These are phyloP conservation scores for Suillus ampliporus DNA, from an alignment of 768 basidiomycete species.

Conservation along the genomic window DNA sequence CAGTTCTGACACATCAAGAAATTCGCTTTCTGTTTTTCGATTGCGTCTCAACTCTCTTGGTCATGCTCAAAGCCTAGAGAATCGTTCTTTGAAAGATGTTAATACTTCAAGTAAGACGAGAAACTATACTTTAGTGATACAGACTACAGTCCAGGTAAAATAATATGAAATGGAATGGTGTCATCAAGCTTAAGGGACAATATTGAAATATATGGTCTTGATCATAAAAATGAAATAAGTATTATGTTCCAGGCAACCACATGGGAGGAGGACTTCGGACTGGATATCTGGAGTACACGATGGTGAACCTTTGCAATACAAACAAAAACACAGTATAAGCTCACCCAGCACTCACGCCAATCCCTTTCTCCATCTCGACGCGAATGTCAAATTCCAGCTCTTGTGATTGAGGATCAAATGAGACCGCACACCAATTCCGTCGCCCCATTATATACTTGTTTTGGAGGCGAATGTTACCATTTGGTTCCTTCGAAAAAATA, in stretches of 20 bases:
- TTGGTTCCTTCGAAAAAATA: constrained; percentile 76
- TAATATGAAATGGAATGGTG: not conserved
- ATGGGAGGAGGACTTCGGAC: constrained; percentile 50
- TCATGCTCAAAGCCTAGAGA: too few species aligned
- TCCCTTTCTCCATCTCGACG: constrained; percentile 84
- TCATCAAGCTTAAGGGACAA: too few species aligned
- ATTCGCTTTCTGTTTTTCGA: too few species aligned
- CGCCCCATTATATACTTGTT: constrained; percentile 85
- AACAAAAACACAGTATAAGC: constrained; percentile 29
- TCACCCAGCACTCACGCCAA: constrained; percentile 81
- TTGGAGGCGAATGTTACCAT: constrained; percentile 70
- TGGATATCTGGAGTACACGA: constrained; percentile 43
- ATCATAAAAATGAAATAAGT: not conserved
- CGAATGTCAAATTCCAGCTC: constrained; percentile 83
- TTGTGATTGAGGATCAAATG: constrained; percentile 60
- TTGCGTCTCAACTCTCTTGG: not conserved
- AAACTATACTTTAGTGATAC: not conserved
- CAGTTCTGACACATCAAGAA: not conserved
- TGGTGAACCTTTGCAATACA: constrained; percentile 7
- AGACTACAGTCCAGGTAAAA: not conserved
- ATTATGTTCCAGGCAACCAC: constrained; percentile 37
- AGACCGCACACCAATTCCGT: constrained; percentile 85
- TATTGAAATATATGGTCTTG: too few species aligned
- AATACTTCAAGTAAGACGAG: not conserved
- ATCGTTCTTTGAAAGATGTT: too few species aligned